phyloP scores from a whole-genome alignment of 805 yeast genomes.

The Candida tammaniensis region DNA sequence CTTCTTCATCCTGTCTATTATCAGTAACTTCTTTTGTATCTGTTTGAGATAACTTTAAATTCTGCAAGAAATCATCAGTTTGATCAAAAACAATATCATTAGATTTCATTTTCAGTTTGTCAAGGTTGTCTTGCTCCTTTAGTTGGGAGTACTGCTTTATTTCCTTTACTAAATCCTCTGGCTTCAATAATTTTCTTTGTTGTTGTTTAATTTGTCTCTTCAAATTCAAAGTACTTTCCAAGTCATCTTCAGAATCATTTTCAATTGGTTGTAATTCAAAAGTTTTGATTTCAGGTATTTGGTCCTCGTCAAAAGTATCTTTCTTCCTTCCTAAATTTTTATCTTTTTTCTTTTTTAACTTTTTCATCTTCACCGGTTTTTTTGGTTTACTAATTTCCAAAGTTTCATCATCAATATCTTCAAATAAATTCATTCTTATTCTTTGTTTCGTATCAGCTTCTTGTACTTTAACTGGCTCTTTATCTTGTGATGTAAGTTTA shows the following conservation, averaged over 20 bases:
- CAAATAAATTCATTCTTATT: constrained; percentile 8
- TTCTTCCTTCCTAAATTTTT: constrained; percentile 24
- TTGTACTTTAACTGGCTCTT: not conserved
- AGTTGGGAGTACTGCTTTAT: constrained; percentile 22
- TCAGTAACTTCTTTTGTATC: not conserved
- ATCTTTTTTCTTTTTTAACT: constrained; percentile 39
- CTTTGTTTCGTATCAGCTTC: constrained; percentile 1
- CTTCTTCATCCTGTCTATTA: not conserved
- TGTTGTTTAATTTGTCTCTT: constrained; percentile 25
- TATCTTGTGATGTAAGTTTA: not conserved
- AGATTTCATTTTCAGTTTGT: constrained; percentile 10
- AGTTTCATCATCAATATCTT: constrained; percentile 4
- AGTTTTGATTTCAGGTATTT: constrained; percentile 16
- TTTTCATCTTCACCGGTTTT: constrained; percentile 37
- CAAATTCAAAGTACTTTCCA: constrained; percentile 19
- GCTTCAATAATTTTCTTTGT: constrained; percentile 24
- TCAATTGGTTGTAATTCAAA: constrained; percentile 27
- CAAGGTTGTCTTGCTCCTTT: constrained; percentile 17
- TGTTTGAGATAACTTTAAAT: constrained; percentile 10
- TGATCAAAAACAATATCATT: constrained; percentile 35
- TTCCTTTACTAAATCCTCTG: constrained; percentile 38
- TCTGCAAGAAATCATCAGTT: constrained; percentile 38
- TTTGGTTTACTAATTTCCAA: constrained; percentile 10
- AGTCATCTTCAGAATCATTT: constrained; percentile 24
- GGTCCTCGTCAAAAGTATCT: constrained; percentile 20